These are phyloP conservation scores for Acacia melanoxylon DNA, from an alignment of 306 rosid species.

Conservation along the genomic window DNA sequence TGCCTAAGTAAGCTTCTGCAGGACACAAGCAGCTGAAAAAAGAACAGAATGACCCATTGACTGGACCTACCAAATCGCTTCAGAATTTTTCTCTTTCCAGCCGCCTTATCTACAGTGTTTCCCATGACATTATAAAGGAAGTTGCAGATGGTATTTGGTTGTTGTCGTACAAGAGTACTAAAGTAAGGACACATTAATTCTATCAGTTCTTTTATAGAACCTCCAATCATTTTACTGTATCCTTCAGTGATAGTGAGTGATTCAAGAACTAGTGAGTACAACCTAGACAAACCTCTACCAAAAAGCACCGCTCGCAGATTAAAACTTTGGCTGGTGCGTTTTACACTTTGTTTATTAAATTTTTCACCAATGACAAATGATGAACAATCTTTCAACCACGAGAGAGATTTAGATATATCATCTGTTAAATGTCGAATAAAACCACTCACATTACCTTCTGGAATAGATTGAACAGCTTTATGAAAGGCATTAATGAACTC, in stretches of 20 bases:
- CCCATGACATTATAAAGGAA: constrained; percentile 59
- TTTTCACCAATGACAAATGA: constrained; percentile 38
- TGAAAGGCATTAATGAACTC: constrained; percentile 55
- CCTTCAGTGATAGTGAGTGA: constrained; percentile 71
- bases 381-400: constrained; percentile 60
- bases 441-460: constrained; percentile 86
- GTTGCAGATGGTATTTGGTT: constrained; percentile 51
- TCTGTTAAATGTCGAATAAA: constrained; percentile 56
- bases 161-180: constrained; percentile 62
- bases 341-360: constrained; percentile 10
- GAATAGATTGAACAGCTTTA: constrained; percentile 63
- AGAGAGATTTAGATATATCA: constrained; percentile 70
- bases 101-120: constrained; percentile 32
- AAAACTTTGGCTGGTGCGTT: constrained; percentile 26
- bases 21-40: constrained; percentile 72
- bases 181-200: constrained; percentile 57
- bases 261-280: constrained; percentile 68
- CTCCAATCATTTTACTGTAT: constrained; percentile 67
- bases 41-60: constrained; percentile 73
- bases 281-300: constrained; percentile 77
- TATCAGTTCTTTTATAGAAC: constrained; percentile 58
- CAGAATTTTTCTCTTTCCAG: constrained; percentile 45
- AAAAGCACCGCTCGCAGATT: constrained; percentile 60
- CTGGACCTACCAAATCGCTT: constrained; percentile 54
- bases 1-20: constrained; percentile 70